These are phyloP conservation scores for Xylaria sp. DNA, from an alignment of 2,329 filamentous ascomycete species.

Conservation along the genomic window DNA sequence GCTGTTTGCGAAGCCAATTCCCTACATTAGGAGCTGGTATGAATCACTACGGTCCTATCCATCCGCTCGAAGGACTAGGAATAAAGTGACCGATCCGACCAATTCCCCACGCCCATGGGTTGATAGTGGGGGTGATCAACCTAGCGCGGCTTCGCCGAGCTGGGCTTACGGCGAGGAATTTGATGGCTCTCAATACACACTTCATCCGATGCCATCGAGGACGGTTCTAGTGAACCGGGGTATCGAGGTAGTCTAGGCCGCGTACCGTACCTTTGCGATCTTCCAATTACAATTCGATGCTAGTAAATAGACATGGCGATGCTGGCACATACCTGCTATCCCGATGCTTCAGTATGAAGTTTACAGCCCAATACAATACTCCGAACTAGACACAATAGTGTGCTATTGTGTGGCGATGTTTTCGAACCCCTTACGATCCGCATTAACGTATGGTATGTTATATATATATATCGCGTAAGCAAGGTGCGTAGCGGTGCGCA, in stretches of 20 bases:
- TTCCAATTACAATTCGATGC: background rate
- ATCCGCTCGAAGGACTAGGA: background rate
- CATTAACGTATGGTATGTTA: background rate
- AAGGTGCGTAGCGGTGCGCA: too few relatives aligned
- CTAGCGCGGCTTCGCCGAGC: background rate
- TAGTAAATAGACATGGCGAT: background rate
- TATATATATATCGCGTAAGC: background rate
- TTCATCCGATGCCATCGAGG: slow-evolving; percentile 8
- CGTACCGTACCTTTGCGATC: background rate
- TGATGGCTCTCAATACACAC: background rate
- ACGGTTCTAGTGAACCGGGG: background rate
- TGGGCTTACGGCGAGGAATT: slow-evolving; percentile 3
- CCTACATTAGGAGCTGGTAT: slow-evolving; percentile 11
- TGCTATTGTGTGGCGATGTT: background rate
- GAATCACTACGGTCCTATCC: background rate
- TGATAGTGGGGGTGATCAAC: background rate
- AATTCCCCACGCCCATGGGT: background rate
- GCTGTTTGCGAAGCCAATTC: background rate
- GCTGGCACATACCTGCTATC: background rate
- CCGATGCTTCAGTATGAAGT: background rate
- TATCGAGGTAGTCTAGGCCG: slow-evolving; percentile 4
- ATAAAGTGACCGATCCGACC: background rate
- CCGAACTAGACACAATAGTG: background rate
- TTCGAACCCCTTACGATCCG: background rate
- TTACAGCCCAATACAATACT: background rate